phyloP scores from a whole-genome alignment of 805 yeast genomes.

The Priceomyces fermenticarens region DNA sequence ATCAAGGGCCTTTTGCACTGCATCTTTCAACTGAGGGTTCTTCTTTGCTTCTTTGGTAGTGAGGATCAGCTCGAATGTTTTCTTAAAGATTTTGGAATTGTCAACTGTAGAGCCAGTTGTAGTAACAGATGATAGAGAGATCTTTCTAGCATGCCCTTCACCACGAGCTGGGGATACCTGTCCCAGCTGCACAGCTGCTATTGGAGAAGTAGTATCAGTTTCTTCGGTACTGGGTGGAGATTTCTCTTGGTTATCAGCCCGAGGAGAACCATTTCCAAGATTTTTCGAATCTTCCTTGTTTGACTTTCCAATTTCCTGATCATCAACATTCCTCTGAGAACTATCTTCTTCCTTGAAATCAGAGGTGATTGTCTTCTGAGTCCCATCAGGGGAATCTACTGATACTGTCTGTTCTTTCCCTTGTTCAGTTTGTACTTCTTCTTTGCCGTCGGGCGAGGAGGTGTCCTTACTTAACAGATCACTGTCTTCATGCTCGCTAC shows the following conservation, averaged over 20 bases:
- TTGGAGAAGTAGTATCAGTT: neutral
- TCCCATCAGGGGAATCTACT: too few relatives aligned
- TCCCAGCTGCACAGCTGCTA: neutral
- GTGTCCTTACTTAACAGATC: too few relatives aligned
- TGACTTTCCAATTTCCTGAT: neutral
- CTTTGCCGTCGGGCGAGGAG: too few relatives aligned
- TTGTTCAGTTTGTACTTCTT: too few relatives aligned
- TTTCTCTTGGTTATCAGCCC: neutral
- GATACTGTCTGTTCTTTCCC: too few relatives aligned
- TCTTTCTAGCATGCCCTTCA: conserved; percentile 11
- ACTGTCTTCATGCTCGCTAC: too few relatives aligned
- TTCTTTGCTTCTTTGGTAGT: conserved; percentile 61
- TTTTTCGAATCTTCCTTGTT: neutral
- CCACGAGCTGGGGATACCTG: conserved; percentile 5
- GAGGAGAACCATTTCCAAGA: neutral
- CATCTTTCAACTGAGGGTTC: conserved; percentile 36
- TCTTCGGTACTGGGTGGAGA: neutral
- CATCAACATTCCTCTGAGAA: too few relatives aligned
- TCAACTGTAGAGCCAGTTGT: conserved; percentile 19
- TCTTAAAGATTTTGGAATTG: conserved; percentile 36
- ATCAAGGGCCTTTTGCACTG: conserved; percentile 41
- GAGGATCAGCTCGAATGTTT: conserved; percentile 56
- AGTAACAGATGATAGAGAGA: conserved; percentile 12
- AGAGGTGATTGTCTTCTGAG: too few relatives aligned
- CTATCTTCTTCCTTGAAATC: too few relatives aligned